A percentile compares a stretch with the other conserved stretches of the same genome.
phyloP scores from a whole-genome alignment of 2,329 filamentous ascomycete species.

The Alternaria infectoria region DNA sequence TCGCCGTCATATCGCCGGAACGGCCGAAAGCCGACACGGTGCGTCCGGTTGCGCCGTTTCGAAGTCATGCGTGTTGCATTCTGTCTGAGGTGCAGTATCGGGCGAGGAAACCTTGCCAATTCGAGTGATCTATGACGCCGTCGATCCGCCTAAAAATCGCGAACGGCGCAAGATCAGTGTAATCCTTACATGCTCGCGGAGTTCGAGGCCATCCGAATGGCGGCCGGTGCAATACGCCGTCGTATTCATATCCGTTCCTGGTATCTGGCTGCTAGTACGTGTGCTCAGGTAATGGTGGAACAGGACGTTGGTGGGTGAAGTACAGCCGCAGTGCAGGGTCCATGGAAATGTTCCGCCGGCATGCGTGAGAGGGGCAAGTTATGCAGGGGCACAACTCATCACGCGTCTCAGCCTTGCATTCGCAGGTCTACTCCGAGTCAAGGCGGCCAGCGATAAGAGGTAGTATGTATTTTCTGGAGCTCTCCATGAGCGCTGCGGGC shows the following conservation, averaged over 20 bases:
- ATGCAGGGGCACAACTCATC: slow-evolving; percentile 11
- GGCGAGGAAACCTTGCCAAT: slow-evolving; percentile 41
- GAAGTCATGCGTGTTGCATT: slow-evolving; percentile 33
- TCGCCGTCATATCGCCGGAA: slow-evolving; percentile 9
- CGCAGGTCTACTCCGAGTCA: neutral
- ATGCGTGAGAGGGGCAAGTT: slow-evolving; percentile 8
- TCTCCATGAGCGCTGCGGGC: neutral
- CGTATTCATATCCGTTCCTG: neutral
- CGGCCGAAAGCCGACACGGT: slow-evolving; percentile 23
- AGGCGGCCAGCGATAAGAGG: neutral
- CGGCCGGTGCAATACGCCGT: neutral
- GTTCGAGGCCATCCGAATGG: neutral
- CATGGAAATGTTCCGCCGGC: slow-evolving; percentile 1
- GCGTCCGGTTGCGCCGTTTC: slow-evolving; percentile 26
- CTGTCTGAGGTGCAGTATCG: slow-evolving; percentile 40
- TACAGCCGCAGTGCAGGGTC: slow-evolving; percentile 11
- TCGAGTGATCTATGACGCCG: slow-evolving; percentile 46
- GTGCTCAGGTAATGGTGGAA: neutral
- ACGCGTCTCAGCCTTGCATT: slow-evolving; percentile 4
- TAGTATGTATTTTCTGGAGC: neutral
- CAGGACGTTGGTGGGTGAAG: neutral
- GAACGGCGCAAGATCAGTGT: neutral
- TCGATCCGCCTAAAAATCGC: slow-evolving; percentile 19
- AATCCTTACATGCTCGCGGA: neutral
- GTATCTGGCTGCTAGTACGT: neutral